Base-by-base conservation (phyloP, 2,329 filamentous ascomycete species). In the Fusarium sp. region DNA sequence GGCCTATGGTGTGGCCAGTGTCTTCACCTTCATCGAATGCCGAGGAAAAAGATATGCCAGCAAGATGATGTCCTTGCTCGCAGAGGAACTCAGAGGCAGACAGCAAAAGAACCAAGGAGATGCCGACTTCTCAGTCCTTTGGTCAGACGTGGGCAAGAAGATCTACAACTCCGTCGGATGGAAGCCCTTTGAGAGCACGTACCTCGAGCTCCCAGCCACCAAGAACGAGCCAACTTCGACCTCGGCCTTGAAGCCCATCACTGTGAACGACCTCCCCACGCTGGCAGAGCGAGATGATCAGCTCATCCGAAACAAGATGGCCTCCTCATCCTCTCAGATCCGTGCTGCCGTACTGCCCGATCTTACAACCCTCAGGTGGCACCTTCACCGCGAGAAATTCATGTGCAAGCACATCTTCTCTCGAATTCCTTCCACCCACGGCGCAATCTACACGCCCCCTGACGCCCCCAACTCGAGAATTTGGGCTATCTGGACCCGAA, bases 81-180 rank as follows among this genome's bases (percentile, higher is more conserved):
- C 88, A 15, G 72, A 79, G 10, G 73, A 76, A 38, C 80, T 90
- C 27, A 74, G 73, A 15, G 63, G 63, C 1, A 70, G 71, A 40
- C 75, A 83, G 47, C 72, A 74, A 2, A 60, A 78, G 73, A 40
- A 79, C 27, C 57, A 78, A n/a, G 75, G 79, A 30, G 83, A 84
- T 60, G 80, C 87, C 81, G 72, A 82, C 15, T 97, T 96, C 82
- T 95, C 94, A 1, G 89, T 97, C 9, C 86, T 98, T 10, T 98
- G 92, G 82, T 97, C 95, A 10, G 94, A 97, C 78, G 95, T 97
- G 73, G 94, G 95, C 22, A 93, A 94, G 85, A 85, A 86, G 43
- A 98, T 95, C 83, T 98, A 98, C 83, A 89, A 92, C 4, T 87
- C 86, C 35, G 87, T 90, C 72, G 95, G 95, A 54, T 98, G 95